Evolutionary conservation across 202 grass and related monocot genomes (phyloP).

Genomic region (Musa balbisiana): DNA sequence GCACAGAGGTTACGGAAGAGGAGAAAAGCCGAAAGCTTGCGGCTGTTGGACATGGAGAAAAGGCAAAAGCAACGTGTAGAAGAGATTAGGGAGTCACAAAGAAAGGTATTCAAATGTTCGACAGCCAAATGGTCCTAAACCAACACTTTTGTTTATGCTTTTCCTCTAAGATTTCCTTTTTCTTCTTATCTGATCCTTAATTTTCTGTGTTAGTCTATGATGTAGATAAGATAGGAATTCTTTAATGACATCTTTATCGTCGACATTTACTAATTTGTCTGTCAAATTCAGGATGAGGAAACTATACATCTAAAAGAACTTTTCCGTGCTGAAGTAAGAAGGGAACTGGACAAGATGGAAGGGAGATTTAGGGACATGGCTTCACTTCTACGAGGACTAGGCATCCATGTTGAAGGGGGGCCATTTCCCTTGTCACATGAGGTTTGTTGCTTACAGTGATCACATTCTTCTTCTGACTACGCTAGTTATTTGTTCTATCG

Average conservation of each 20-base stretch:
- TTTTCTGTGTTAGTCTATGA: neutral
- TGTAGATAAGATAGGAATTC: neutral
- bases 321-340: constrained; percentile 45
- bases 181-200: neutral
- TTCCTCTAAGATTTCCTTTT: neutral
- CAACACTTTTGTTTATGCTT: neutral
- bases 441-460: constrained; percentile 31
- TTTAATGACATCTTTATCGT: neutral
- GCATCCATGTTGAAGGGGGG: constrained; percentile 48
- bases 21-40: constrained; percentile 59
- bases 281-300: constrained; percentile 67
- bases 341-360: constrained; percentile 69
- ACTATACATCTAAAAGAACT: constrained; percentile 66
- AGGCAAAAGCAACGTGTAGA: constrained; percentile 93
- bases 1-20: constrained; percentile 63
- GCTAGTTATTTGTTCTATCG: neutral
- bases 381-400: constrained; percentile 60
- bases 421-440: constrained; percentile 24
- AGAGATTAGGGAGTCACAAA: constrained; percentile 80
- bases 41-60: constrained; percentile 73
- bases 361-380: constrained; percentile 43
- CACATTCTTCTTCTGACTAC: neutral
- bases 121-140: neutral
- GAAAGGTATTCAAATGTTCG: constrained; percentile 47
- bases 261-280: neutral